Evolutionary conservation across 495 filamentous ascomycete species (phyloP).

Genomic region (Penicillium fimorum): DNA sequence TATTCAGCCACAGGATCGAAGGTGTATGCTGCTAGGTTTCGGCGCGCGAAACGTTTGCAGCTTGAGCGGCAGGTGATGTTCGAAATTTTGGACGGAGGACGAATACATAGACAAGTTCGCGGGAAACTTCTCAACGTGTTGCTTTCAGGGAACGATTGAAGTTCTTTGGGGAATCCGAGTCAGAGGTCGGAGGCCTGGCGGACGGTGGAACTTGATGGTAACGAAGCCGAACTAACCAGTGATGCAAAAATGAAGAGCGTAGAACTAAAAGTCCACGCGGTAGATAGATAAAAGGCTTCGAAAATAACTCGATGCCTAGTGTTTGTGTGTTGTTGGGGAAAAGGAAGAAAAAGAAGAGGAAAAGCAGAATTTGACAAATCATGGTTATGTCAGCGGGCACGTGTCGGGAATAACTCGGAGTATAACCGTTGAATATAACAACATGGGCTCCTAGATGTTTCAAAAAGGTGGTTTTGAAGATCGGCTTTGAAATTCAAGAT

Average conservation of each 20-base stretch:
- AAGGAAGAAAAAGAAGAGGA: conserved; percentile 12
- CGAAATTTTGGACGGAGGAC: conserved; percentile 69
- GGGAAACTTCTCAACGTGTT: conserved; percentile 29
- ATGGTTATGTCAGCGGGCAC: conserved; percentile 26
- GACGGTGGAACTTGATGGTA: conserved; percentile 26
- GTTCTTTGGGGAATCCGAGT: conserved; percentile 36
- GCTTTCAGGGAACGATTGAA: conserved; percentile 43
- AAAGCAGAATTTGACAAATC: conserved; percentile 20
- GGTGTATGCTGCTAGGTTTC: conserved; percentile 82
- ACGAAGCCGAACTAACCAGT: conserved; percentile 21
- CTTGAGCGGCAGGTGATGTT: conserved; percentile 85
- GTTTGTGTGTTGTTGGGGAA: conserved; percentile 15
- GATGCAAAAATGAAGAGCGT: conserved; percentile 1
- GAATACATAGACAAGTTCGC: conserved; percentile 76
- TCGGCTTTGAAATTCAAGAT: not conserved
- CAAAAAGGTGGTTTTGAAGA: not conserved
- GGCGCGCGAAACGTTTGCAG: conserved; percentile 90
- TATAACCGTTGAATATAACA: not conserved
- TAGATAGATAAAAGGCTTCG: conserved; percentile 16
- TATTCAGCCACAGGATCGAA: conserved; percentile 82
- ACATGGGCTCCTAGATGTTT: not conserved
- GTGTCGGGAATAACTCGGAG: conserved; percentile 18
- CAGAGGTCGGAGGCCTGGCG: conserved; percentile 28
- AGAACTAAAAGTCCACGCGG: conserved; percentile 25
- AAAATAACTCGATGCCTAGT: conserved; percentile 21